Evolutionary conservation across 2,329 filamentous ascomycete genomes (phyloP).

Genomic region (Nigrospora osmanthi): DNA sequence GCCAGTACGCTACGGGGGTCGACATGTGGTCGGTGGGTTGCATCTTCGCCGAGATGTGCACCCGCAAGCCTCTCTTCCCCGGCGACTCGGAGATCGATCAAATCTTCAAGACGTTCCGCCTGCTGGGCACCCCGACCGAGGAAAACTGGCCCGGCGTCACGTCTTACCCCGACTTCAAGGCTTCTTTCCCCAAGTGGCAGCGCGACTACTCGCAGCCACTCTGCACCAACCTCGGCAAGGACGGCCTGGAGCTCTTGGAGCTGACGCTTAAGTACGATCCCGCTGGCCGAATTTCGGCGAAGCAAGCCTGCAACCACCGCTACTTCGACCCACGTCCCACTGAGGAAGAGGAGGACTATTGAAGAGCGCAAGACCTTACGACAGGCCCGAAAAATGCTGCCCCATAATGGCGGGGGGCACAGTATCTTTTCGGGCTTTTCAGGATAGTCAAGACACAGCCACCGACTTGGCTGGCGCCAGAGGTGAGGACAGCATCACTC

Average conservation of each 20-base stretch:
- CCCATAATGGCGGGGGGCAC: not conserved
- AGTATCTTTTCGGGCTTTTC: conserved; percentile 1
- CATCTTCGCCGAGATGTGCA: conserved; percentile 97
- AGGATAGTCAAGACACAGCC: not conserved
- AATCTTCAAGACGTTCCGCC: conserved; percentile 87
- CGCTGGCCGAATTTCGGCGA: conserved; percentile 78
- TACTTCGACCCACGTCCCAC: conserved; percentile 54
- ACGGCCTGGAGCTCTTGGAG: conserved; percentile 60
- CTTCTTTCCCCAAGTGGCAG: conserved; percentile 86
- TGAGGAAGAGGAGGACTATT: not conserved
- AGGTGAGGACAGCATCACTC: no score
- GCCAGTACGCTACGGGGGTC: conserved; percentile 88
- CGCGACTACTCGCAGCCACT: conserved; percentile 59
- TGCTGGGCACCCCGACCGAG: conserved; percentile 79
- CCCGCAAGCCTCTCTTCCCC: conserved; percentile 83
- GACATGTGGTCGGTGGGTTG: conserved; percentile 96
- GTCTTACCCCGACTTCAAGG: conserved; percentile 90
- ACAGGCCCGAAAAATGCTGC: not conserved
- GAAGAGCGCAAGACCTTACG: not conserved
- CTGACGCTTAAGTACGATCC: conserved; percentile 80
- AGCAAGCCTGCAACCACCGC: conserved; percentile 75
- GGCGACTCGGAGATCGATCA: conserved; percentile 91
- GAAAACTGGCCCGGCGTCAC: conserved; percentile 82
- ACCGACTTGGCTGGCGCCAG: not conserved
- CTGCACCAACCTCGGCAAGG: conserved; percentile 65